These are phyloP conservation scores for Scleromitrula shiraiana DNA, from an alignment of 2,329 filamentous ascomycete species.

Conservation along the genomic window DNA sequence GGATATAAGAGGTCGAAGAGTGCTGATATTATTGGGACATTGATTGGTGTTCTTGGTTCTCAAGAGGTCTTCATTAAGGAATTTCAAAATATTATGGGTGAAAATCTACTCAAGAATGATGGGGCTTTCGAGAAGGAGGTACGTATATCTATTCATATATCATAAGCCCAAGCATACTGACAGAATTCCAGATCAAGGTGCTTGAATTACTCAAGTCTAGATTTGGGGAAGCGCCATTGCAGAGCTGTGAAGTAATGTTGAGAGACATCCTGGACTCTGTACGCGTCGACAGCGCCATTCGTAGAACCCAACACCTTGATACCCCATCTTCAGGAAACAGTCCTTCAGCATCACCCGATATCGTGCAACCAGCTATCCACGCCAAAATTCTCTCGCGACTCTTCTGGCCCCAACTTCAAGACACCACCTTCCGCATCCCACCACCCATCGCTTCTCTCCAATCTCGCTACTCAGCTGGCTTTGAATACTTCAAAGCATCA, in stretches of 20 bases:
- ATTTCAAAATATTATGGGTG: constrained; percentile 81
- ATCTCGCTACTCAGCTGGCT: constrained; percentile 63
- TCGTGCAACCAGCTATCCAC: constrained; percentile 43
- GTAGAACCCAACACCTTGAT: constrained; percentile 40
- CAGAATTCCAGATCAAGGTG: constrained; percentile 52
- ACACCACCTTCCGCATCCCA: constrained; percentile 61
- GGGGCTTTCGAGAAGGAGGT: constrained; percentile 65
- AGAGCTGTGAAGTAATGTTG: constrained; percentile 96
- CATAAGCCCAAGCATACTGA: constrained; percentile 12
- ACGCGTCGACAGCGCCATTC: constrained; percentile 61
- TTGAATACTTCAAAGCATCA: constrained; percentile 71
- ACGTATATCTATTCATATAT: constrained; percentile 10
- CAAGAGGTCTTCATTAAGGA: constrained; percentile 93
- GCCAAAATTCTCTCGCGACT: constrained; percentile 84
- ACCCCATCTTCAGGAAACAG: constrained; percentile 27
- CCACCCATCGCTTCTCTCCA: constrained; percentile 51
- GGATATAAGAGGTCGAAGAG: constrained; percentile 86
- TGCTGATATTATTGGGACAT: constrained; percentile 83
- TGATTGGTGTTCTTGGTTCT: constrained; percentile 80
- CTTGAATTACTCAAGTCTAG: constrained; percentile 81
- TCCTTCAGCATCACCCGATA: constrained; percentile 22
- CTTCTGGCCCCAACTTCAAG: constrained; percentile 82
- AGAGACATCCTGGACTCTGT: constrained; percentile 82
- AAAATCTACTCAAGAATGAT: constrained; percentile 63
- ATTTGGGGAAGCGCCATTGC: constrained; percentile 77